Evolutionary conservation across 192 early-diverging fungal species (phyloP).

Genomic region (Dimargaris verticillata): DNA sequence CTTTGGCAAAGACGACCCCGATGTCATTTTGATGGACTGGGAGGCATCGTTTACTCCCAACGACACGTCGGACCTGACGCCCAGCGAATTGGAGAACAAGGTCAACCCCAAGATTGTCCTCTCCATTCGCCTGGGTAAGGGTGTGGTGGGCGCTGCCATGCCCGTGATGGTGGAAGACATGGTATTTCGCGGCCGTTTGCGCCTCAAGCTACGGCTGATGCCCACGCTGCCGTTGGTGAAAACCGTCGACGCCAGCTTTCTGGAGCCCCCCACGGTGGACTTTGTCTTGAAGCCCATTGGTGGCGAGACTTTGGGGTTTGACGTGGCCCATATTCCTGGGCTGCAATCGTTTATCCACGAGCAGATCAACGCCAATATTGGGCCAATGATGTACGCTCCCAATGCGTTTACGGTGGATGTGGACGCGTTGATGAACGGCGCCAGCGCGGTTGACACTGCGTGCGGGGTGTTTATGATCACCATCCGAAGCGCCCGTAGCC

Average conservation of each 20-base stretch:
- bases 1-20: constrained; percentile 53
- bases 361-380: constrained; percentile 50
- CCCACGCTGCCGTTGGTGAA: constrained; percentile 76
- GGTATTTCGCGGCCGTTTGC: constrained; percentile 60
- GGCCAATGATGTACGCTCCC: constrained; percentile 74
- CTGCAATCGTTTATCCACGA: constrained; percentile 58
- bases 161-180: constrained; percentile 75
- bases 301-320: constrained; percentile 66
- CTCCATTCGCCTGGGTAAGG: constrained; percentile 71
- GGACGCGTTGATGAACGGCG: constrained; percentile 57
- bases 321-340: constrained; percentile 78
- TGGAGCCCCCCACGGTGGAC: constrained; percentile 72
- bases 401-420: constrained; percentile 64
- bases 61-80: constrained; percentile 55
- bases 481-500: constrained; percentile 57
- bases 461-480: constrained; percentile 74
- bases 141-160: constrained; percentile 66
- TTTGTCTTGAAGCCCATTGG: constrained; percentile 83
- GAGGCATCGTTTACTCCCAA: constrained; percentile 71
- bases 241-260: constrained; percentile 65
- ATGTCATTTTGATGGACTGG: constrained; percentile 81
- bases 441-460: constrained; percentile 40
- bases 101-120: constrained; percentile 81
- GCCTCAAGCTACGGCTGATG: constrained; percentile 70
- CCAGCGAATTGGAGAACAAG: constrained; percentile 43